These are phyloP conservation scores for Erythrobasidium hasegawianum DNA, from an alignment of 1,284 basidiomycete genomes.

Conservation along the genomic window DNA sequence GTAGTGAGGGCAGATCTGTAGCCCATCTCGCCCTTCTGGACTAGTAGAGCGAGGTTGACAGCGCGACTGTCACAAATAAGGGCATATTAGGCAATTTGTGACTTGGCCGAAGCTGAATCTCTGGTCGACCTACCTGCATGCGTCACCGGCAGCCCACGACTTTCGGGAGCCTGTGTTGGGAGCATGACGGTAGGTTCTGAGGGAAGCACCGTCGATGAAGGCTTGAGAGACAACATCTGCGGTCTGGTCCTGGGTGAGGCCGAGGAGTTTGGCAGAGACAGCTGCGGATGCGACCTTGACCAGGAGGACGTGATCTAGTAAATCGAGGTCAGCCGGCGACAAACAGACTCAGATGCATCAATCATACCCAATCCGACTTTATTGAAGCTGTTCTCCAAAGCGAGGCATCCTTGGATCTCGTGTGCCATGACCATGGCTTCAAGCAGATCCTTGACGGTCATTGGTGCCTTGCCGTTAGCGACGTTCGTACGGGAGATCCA, in stretches of 20 bases:
- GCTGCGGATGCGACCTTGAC: slow-evolving; percentile 91
- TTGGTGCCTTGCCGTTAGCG: slow-evolving; percentile 49
- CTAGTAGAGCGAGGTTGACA: slow-evolving; percentile 83
- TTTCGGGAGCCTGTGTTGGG: slow-evolving; percentile 92
- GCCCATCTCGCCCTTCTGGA: slow-evolving; percentile 86
- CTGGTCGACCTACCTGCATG: slow-evolving; percentile 63
- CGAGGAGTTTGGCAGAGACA: slow-evolving; percentile 79
- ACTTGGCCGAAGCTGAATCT: too few species aligned
- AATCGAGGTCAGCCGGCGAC: not conserved
- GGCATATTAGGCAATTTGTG: too few species aligned
- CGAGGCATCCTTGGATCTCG: slow-evolving; percentile 81
- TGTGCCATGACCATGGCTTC: slow-evolving; percentile 81
- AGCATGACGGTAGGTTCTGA: slow-evolving; percentile 89
- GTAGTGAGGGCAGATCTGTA: slow-evolving; percentile 84
- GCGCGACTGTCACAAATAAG: slow-evolving; percentile 66
- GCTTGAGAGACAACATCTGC: slow-evolving; percentile 89
- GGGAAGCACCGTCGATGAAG: slow-evolving; percentile 87
- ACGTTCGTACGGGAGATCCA: slow-evolving; percentile 51
- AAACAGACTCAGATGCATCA: not conserved
- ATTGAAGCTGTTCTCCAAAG: slow-evolving; percentile 85
- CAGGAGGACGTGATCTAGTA: slow-evolving; percentile 70
- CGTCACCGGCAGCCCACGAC: slow-evolving; percentile 92
- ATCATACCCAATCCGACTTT: slow-evolving; percentile 67
- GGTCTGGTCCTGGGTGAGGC: slow-evolving; percentile 80
- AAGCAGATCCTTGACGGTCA: slow-evolving; percentile 38